These are phyloP conservation scores for Ophiosphaerella herpotricha DNA, from an alignment of 2,329 filamentous ascomycete species.

Conservation along the genomic window DNA sequence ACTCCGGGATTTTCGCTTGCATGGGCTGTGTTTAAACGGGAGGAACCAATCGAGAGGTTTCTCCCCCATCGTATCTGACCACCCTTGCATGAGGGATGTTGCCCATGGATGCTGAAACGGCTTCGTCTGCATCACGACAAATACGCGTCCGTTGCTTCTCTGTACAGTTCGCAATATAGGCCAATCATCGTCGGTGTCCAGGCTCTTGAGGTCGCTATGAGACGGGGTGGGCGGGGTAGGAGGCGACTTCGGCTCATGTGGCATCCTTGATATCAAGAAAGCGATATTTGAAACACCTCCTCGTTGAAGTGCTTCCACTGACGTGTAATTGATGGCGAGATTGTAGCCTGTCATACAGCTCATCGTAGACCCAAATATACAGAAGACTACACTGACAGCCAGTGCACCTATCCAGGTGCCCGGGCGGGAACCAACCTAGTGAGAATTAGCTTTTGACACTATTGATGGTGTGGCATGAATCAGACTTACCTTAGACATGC, in stretches of 20 bases:
- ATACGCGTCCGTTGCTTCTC: slow-evolving; percentile 59
- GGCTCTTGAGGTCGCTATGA: slow-evolving; percentile 7
- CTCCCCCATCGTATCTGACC: slow-evolving; percentile 78
- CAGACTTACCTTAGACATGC: slow-evolving; percentile 52
- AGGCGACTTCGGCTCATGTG: slow-evolving; percentile 10
- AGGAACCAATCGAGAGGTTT: slow-evolving; percentile 77
- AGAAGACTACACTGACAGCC: slow-evolving; percentile 72
- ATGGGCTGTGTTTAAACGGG: slow-evolving; percentile 76
- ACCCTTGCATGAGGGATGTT: slow-evolving; percentile 70
- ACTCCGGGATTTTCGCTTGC: slow-evolving; percentile 67
- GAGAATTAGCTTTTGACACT: neutral
- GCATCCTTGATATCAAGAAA: slow-evolving; percentile 55
- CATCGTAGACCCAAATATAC: slow-evolving; percentile 82
- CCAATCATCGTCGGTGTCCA: slow-evolving; percentile 23
- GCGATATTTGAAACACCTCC: slow-evolving; percentile 71
- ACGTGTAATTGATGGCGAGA: slow-evolving; percentile 75
- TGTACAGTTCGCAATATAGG: slow-evolving; percentile 24
- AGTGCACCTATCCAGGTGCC: slow-evolving; percentile 65
- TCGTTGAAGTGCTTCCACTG: slow-evolving; percentile 75
- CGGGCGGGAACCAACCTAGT: slow-evolving; percentile 26
- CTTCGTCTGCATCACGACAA: slow-evolving; percentile 76
- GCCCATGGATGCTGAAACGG: slow-evolving; percentile 86
- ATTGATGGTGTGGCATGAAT: neutral
- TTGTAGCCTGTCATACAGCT: slow-evolving; percentile 71
- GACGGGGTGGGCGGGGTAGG: slow-evolving; percentile 13